Evolutionary conservation across 352 stramenopile species (phyloP), one percentile per base, ranked within the genome.

Genomic region (Phytophthora pini): DNA sequence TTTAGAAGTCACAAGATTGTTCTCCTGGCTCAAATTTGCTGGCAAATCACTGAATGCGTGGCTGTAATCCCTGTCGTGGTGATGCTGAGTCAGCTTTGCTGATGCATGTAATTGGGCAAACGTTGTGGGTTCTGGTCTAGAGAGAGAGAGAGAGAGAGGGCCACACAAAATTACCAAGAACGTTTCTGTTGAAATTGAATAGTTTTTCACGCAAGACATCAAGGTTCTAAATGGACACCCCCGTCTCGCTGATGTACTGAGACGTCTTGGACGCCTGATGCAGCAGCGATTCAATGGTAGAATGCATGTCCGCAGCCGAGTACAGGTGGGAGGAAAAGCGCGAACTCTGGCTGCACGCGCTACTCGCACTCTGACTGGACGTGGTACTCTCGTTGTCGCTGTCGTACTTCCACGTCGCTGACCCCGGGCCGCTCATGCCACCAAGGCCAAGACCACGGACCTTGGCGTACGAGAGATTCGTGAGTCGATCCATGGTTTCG

Each of bases 251-350:
- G 56, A 84, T 70, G 63, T 80, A 79, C 50, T 84, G 74, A 27
- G 84, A 93, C 32, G 84, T 93, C 56, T 87, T 76, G 9, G 81
- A 88, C 10, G 78, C 77, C 48, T 89, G 82, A 4, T 91, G 72
- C 45, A 93, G 51, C 57, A 93, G 70, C 43, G 82, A 90, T 57
- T 91, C 82, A 49, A 93, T 90, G 1, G 84, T 88, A 50, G 82
- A 87, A 32, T 93, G 77, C 39, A 91, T 74, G 46, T 89, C 81
- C 15, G 74, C 65, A 17, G 73, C 81, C 24, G 83, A 87, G 55
- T 84, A 87, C 6, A 71, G 55, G 9, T 82, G 65, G 17, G 75
- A 80, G 1, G 70, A 82, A 38, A 79, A 84, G 36, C 71, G 56
- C 22, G 74, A 81, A 40, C 66, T 81, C 53, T 72, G 64, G 27